These are phyloP conservation scores for Monosporozyma solicola DNA, from an alignment of 805 yeast genomes.

Conservation along the genomic window DNA sequence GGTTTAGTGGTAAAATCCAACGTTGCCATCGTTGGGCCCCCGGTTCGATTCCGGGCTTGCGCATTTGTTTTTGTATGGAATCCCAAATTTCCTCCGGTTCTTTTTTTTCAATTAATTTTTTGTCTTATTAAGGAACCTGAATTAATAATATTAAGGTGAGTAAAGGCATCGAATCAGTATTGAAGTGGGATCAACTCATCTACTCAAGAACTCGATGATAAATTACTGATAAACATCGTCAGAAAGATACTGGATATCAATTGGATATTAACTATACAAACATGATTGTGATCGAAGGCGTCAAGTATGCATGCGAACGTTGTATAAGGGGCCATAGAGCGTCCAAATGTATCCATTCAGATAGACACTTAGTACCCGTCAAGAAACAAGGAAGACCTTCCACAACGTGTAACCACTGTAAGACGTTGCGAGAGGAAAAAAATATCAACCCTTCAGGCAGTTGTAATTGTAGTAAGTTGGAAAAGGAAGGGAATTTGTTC, in stretches of 20 bases:
- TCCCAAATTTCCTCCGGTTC: neutral
- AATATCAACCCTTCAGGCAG: slow-evolving; percentile 44
- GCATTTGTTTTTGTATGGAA: neutral
- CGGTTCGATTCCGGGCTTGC: slow-evolving; percentile 1
- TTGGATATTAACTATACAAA: neutral
- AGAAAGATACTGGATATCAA: neutral
- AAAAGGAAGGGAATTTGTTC: neutral
- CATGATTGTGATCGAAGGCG: slow-evolving; percentile 86
- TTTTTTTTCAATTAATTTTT: neutral
- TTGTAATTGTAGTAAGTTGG: slow-evolving; percentile 7
- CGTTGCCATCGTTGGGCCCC: slow-evolving; percentile 1
- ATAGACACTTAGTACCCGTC: slow-evolving; percentile 80
- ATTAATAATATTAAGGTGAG: neutral
- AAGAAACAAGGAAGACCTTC: slow-evolving; percentile 96
- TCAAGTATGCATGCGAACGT: slow-evolving; percentile 90
- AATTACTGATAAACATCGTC: too few relatives aligned
- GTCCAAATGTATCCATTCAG: slow-evolving; percentile 83
- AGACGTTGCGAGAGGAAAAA: slow-evolving; percentile 58
- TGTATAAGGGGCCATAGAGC: slow-evolving; percentile 96
- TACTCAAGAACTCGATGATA: neutral
- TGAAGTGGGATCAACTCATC: neutral
- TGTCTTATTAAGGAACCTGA: too few relatives aligned
- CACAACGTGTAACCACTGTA: slow-evolving; percentile 81
- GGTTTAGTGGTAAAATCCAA: neutral
- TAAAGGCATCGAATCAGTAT: neutral